These are phyloP conservation scores for Prunus mume DNA, from an alignment of 306 rosid genomes.

Conservation along the genomic window DNA sequence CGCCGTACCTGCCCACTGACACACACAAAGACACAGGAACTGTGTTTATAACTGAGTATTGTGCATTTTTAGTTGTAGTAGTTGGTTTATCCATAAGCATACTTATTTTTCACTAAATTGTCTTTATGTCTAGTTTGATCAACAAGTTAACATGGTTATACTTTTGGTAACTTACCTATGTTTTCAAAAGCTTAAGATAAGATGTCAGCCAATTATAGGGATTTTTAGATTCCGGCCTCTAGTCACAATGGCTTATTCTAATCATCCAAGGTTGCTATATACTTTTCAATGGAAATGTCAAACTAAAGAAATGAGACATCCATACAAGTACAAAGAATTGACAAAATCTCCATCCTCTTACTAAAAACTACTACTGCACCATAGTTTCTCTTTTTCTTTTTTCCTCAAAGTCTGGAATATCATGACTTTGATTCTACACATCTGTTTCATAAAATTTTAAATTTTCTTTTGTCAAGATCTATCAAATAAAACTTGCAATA, in stretches of 20 bases:
- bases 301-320: too few relatives aligned
- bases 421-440: too few relatives aligned
- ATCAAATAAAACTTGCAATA: neutral
- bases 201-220: neutral
- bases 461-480: neutral
- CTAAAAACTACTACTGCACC: too few relatives aligned
- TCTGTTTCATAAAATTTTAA: too few relatives aligned
- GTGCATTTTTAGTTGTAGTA: neutral
- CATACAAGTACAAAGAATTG: too few relatives aligned
- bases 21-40: neutral
- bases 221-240: too few relatives aligned
- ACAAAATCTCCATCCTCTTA: too few relatives aligned
- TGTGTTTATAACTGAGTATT: neutral
- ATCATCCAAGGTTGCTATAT: too few relatives aligned
- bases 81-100: neutral
- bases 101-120: neutral
- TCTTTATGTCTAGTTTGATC: neutral
- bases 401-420: too few relatives aligned
- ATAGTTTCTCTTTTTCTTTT: too few relatives aligned
- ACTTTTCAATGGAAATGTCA: too few relatives aligned
- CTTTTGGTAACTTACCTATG: neutral
- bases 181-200: neutral
- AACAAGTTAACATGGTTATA: neutral
- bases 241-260: too few relatives aligned
- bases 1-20: neutral